These are phyloP conservation scores for Ganoderma resinaceum DNA, from an alignment of 1,284 basidiomycete genomes.

Conservation along the genomic window DNA sequence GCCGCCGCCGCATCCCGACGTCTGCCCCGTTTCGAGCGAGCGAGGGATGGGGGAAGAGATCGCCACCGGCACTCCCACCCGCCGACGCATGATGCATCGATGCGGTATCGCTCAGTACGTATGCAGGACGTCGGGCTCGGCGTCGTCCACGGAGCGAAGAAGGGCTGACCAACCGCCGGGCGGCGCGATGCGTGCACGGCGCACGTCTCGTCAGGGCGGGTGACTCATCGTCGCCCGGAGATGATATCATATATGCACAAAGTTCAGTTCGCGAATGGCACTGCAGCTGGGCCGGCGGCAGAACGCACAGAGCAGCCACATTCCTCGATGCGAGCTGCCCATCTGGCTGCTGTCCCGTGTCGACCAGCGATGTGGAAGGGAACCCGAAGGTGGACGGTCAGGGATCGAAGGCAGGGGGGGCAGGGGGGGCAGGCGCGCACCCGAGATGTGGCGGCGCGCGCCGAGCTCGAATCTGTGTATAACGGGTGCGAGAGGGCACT, in stretches of 20 bases:
- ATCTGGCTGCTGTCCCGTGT: background rate
- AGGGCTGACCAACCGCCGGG: background rate
- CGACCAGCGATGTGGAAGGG: background rate
- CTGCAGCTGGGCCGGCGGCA: background rate
- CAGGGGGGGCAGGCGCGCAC: background rate
- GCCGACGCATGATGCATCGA: no score
- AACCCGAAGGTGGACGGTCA: background rate
- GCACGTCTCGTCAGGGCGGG: background rate
- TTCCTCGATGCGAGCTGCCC: background rate
- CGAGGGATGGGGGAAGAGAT: background rate
- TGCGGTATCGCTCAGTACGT: background rate
- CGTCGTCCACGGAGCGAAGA: background rate
- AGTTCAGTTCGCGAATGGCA: background rate
- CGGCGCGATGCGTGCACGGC: background rate
- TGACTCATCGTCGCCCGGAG: background rate
- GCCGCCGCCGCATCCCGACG: background rate
- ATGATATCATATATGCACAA: no score
- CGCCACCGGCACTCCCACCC: background rate
- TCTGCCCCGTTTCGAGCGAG: background rate
- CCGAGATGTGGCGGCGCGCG: constrained; percentile 5
- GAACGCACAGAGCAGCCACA: background rate
- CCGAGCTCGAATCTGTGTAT: background rate
- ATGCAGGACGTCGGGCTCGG: background rate
- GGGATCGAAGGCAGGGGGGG: background rate
- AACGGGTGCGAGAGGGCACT: background rate